phyloP scores from a whole-genome alignment of 345 rosid species.

The Trapa bicornis region DNA sequence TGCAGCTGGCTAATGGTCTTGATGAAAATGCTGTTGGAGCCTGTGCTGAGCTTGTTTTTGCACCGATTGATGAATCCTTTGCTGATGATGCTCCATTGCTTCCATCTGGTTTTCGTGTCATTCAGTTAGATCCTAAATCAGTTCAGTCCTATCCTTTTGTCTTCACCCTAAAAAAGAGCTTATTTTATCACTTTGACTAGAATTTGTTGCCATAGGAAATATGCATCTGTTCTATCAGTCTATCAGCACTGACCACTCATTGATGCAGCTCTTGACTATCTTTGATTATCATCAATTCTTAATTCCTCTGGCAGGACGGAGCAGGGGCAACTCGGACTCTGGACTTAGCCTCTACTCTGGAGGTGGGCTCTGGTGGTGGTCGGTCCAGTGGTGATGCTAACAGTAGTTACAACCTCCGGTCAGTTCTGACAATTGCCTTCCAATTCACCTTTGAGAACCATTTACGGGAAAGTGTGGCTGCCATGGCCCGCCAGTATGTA shows the following conservation, averaged over 20 bases:
- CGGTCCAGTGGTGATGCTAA: constrained; percentile 52
- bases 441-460: constrained; percentile 82
- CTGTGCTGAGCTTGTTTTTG: constrained; percentile 94
- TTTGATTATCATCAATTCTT: neutral
- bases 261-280: neutral
- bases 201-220: too few species aligned
- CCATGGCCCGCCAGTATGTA: constrained; percentile 92
- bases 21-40: constrained; percentile 85
- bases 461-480: constrained; percentile 71
- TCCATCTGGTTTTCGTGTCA: constrained; percentile 89
- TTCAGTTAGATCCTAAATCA: constrained; percentile 74
- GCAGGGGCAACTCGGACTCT: constrained; percentile 56
- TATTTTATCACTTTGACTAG: too few species aligned
- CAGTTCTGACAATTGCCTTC: constrained; percentile 88
- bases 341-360: constrained; percentile 88
- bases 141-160: constrained; percentile 23
- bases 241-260: neutral
- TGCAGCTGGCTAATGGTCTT: constrained; percentile 74
- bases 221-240: neutral
- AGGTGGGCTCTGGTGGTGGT: constrained; percentile 44
- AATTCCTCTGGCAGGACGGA: constrained; percentile 32
- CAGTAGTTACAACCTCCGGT: constrained; percentile 48
- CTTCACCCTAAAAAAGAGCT: too few species aligned
- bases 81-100: constrained; percentile 91
- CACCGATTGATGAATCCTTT: constrained; percentile 89